phyloP scores from a whole-genome alignment of 306 rosid genomes.

The Cajanus cajan region DNA sequence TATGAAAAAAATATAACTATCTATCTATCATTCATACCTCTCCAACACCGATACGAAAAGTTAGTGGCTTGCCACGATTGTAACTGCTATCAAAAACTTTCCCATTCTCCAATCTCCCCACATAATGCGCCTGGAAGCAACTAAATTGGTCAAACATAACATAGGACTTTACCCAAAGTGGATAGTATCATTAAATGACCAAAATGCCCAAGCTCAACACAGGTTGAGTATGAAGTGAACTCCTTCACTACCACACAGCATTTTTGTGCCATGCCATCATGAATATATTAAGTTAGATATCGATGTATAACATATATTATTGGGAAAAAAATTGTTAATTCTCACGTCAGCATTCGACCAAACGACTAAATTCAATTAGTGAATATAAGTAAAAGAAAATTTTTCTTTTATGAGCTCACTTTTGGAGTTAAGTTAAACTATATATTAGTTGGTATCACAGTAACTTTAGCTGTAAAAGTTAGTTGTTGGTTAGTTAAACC shows the following conservation, averaged over 20 bases:
- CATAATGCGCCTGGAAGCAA: conserved; percentile 65
- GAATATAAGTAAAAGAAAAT: too few relatives aligned
- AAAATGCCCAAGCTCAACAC: neutral
- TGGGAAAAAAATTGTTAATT: too few relatives aligned
- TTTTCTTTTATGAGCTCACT: too few relatives aligned
- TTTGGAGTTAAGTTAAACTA: too few relatives aligned
- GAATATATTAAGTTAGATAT: neutral
- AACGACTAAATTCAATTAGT: too few relatives aligned
- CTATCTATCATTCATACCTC: conserved; percentile 53
- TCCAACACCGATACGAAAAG: conserved; percentile 88
- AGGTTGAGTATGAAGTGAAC: neutral
- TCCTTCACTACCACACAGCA: neutral
- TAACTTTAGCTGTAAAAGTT: too few relatives aligned
- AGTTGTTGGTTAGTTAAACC: too few relatives aligned
- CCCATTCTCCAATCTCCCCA: conserved; percentile 90
- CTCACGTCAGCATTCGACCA: too few relatives aligned
- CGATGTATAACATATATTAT: neutral
- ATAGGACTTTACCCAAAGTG: conserved; percentile 4
- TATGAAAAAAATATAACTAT: neutral
- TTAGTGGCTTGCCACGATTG: conserved; percentile 83
- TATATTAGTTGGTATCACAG: too few relatives aligned
- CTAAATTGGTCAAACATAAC: neutral
- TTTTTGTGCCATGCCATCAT: neutral
- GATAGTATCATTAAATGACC: neutral
- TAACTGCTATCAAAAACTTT: conserved; percentile 93